These are phyloP conservation scores for Lantana camara DNA, from an alignment of 257 asterid species.

Conservation along the genomic window DNA sequence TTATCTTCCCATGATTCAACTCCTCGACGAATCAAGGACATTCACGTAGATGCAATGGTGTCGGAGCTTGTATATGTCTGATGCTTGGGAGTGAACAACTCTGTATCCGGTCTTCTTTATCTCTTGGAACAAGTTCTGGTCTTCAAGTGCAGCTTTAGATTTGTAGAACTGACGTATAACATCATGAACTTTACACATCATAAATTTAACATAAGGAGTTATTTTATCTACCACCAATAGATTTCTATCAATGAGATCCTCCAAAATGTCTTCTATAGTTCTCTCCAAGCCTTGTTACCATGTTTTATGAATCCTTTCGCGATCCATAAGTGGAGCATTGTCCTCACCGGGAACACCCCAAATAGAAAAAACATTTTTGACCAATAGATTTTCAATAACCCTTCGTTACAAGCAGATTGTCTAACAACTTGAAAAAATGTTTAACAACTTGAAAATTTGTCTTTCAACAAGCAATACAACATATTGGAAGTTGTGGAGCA, in stretches of 20 bases:
- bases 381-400: too few species aligned
- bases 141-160: conserved; percentile 24
- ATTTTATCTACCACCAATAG: conserved; percentile 40
- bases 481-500: conserved; percentile 23
- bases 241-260: conserved; percentile 45
- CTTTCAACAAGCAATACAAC: too few species aligned
- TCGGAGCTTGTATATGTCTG: conserved; percentile 23
- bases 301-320: conserved; percentile 55
- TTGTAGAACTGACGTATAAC: conserved; percentile 45
- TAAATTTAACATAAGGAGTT: conserved; percentile 34
- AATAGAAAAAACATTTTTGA: conserved; percentile 52
- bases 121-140: conserved; percentile 43
- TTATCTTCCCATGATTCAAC: conserved; percentile 14
- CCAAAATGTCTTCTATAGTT: conserved; percentile 42
- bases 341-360: conserved; percentile 49
- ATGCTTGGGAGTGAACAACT: neutral
- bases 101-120: conserved; percentile 19
- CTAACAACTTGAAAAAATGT: too few species aligned
- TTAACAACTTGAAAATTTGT: too few species aligned
- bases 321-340: conserved; percentile 45
- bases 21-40: conserved; percentile 18
- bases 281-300: conserved; percentile 37
- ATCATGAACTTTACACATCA: conserved; percentile 44
- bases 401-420: too few species aligned
- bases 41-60: conserved; percentile 39